These are phyloP conservation scores for Edaphochlamys debaryana DNA, from an alignment of 139 green algal species.

Conservation along the genomic window DNA sequence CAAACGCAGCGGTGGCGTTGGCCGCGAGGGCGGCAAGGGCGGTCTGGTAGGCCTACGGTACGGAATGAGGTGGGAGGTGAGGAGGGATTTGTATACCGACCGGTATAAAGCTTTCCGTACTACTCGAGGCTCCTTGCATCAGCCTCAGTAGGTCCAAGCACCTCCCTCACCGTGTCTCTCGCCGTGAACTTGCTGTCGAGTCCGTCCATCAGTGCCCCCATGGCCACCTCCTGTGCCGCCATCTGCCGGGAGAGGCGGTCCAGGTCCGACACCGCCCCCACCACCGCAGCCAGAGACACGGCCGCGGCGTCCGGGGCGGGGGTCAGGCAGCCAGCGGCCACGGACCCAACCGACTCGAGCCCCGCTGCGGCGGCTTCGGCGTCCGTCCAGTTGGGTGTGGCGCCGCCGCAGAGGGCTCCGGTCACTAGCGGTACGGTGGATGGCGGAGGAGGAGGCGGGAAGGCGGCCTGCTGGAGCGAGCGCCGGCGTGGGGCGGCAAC, in stretches of 20 bases:
- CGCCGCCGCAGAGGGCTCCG: no score
- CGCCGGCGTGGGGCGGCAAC: no score
- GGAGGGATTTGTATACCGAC: no score
- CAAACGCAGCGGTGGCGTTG: neutral
- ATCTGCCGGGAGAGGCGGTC: neutral
- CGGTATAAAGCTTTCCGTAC: no score
- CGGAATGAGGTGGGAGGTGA: no score
- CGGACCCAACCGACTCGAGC: neutral
- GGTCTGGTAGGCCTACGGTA: neutral
- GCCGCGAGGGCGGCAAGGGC: neutral
- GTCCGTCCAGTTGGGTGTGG: no score
- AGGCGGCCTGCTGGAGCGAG: no score
- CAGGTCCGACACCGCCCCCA: neutral
- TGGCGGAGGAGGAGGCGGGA: neutral
- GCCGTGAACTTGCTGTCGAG: neutral
- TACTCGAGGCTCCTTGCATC: no score
- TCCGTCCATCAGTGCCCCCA: neutral
- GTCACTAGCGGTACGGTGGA: no score
- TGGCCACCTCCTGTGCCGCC: neutral
- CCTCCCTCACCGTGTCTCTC: neutral
- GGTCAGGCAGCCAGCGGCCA: neutral
- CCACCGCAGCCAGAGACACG: neutral
- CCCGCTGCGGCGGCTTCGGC: neutral
- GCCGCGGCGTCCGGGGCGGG: neutral
- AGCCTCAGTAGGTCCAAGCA: neutral